Percentiles rank a stretch among this genome's conserved stretches.
Evolutionary conservation across 176 grass and related monocot genomes (phyloP).

Genomic region (Aechmea fasciata): DNA sequence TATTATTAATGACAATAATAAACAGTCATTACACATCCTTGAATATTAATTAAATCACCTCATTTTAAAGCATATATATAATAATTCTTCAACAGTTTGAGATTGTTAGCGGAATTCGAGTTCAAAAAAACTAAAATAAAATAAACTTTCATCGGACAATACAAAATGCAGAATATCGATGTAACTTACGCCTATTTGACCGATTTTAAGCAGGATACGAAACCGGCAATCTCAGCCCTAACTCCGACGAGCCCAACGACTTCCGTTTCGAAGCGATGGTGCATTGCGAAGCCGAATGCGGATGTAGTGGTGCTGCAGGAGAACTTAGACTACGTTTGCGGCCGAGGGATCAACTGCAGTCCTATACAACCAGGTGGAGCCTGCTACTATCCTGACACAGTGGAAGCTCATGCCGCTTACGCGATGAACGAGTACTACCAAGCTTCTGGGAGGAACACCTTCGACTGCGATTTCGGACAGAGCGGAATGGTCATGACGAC

Average conservation of each 20-base stretch:
- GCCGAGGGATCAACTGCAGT: constrained; percentile 42
- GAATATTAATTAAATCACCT: no score
- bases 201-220: background rate
- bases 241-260: background rate
- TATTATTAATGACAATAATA: no score
- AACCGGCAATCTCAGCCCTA: background rate
- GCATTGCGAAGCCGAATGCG: constrained; percentile 47
- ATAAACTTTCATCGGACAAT: no score
- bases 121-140: no score
- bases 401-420: constrained; percentile 53
- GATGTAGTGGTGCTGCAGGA: constrained; percentile 50
- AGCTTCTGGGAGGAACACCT: constrained; percentile 34
- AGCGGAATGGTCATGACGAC: constrained; percentile 37
- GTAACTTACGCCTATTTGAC: no score
- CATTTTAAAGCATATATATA: no score
- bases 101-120: no score
- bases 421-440: constrained; percentile 80
- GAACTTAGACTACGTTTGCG: constrained; percentile 75
- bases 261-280: constrained; percentile 34
- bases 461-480: constrained; percentile 58
- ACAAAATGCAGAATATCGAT: no score
- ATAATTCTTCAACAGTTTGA: no score
- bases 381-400: constrained; percentile 53
- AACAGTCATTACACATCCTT: no score
- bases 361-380: constrained; percentile 46